Percentiles rank a stretch among this genome's conserved stretches.
phyloP scores from a whole-genome alignment of 441 rosid species.

The Erodium trifolium region DNA sequence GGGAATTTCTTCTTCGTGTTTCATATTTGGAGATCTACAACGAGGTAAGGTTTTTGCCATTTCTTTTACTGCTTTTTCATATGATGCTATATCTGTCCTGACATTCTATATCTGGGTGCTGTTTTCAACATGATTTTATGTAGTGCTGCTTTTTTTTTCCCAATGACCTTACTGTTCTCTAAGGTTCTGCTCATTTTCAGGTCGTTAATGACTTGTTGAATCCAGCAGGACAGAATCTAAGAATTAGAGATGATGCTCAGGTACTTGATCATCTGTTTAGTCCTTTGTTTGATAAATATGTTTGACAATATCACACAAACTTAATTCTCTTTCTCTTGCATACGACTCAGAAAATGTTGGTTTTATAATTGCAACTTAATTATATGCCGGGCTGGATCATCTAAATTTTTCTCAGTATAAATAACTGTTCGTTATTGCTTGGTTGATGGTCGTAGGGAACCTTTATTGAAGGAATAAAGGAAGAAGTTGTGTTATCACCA shows the following conservation, averaged over 20 bases:
- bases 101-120: slow-evolving; percentile 4
- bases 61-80: background rate
- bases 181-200: slow-evolving; percentile 40
- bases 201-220: slow-evolving; percentile 92
- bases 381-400: background rate
- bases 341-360: background rate
- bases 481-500: slow-evolving; percentile 98
- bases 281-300: background rate
- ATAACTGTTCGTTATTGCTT: slow-evolving; percentile 15
- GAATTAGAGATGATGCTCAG: slow-evolving; percentile 98
- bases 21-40: slow-evolving; percentile 96
- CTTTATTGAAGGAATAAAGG: slow-evolving; percentile 94
- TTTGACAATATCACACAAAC: background rate
- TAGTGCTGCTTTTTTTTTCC: slow-evolving; percentile 15
- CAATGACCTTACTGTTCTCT: slow-evolving; percentile 19
- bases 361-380: background rate
- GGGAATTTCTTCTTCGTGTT: slow-evolving; percentile 93
- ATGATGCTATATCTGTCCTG: background rate
- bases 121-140: slow-evolving; percentile 12
- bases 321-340: background rate
- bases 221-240: slow-evolving; percentile 94
- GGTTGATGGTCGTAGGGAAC: slow-evolving; percentile 53
- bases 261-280: slow-evolving; percentile 29
- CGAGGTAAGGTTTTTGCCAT: slow-evolving; percentile 44
- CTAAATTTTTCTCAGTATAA: background rate